Percentiles rank a stretch among this genome's conserved stretches.
These are phyloP conservation scores for Xanthoconium separans DNA, from an alignment of 1,284 basidiomycete genomes.

Conservation along the genomic window DNA sequence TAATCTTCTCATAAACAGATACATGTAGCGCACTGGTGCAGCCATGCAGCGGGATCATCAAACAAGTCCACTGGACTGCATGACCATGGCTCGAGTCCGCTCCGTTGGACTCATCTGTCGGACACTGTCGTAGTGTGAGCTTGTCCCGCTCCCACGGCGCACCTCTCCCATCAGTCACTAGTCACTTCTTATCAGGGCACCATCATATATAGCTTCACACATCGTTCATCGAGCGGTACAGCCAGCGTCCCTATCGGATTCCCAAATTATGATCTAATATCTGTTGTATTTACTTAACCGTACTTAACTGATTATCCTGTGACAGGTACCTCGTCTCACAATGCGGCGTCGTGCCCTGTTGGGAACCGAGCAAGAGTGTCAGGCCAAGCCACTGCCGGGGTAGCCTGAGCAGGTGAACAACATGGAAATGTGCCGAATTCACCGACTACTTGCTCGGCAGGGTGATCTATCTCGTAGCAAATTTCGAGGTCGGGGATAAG, in stretches of 20 bases:
- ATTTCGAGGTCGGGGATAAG: constrained; percentile 15
- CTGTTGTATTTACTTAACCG: constrained; percentile 12
- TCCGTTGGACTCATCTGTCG: neutral
- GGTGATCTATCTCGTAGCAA: constrained; percentile 4
- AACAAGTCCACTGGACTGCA: neutral
- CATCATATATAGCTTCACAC: constrained; percentile 39
- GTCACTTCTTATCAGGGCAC: constrained; percentile 44
- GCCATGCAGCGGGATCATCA: neutral
- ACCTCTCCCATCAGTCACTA: constrained; percentile 45
- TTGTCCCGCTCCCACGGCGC: constrained; percentile 29
- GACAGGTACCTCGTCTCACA: constrained; percentile 22
- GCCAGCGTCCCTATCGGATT: constrained; percentile 34
- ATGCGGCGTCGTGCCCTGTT: constrained; percentile 8
- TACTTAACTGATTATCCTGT: constrained; percentile 18
- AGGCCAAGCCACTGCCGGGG: neutral
- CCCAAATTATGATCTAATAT: constrained; percentile 26
- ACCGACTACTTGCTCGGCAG: neutral
- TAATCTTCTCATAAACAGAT: constrained; percentile 8
- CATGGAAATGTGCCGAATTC: neutral
- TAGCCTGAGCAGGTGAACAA: neutral
- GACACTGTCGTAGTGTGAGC: constrained; percentile 12
- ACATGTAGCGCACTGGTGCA: neutral
- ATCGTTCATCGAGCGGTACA: constrained; percentile 28
- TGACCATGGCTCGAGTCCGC: neutral
- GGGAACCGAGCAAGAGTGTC: constrained; percentile 22